phyloP scores from a whole-genome alignment of 1,284 basidiomycete species.

The Ceratobasidium sp. region DNA sequence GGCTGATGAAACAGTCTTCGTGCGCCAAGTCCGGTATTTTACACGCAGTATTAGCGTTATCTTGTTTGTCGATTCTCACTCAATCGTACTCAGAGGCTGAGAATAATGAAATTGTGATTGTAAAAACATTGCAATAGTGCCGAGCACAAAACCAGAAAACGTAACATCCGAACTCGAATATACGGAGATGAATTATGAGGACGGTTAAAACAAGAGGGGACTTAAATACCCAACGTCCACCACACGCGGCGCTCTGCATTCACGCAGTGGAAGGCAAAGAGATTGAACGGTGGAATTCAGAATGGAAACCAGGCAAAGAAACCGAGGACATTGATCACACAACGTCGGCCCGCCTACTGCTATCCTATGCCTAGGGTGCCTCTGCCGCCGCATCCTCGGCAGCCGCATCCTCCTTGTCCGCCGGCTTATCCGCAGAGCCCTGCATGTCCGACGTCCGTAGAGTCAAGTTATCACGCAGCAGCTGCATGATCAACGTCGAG shows the following conservation, averaged over 20 bases:
- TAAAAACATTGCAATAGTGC: conserved; percentile 36
- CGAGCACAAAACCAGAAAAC: conserved; percentile 19
- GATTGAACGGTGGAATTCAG: conserved; percentile 33
- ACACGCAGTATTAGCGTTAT: too few relatives aligned
- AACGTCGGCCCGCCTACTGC: neutral
- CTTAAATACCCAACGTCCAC: conserved; percentile 21
- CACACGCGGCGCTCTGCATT: conserved; percentile 41
- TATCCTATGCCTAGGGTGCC: conserved; percentile 25
- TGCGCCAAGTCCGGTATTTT: too few relatives aligned
- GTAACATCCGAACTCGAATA: conserved; percentile 40
- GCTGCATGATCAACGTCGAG: conserved; percentile 98
- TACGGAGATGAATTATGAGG: conserved; percentile 5
- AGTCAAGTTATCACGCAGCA: conserved; percentile 98
- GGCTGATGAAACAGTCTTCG: too few relatives aligned
- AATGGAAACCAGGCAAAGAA: neutral
- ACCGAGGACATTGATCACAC: neutral
- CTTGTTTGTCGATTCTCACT: neutral
- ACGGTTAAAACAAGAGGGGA: conserved; percentile 12
- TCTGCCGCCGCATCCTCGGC: conserved; percentile 5
- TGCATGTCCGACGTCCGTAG: conserved; percentile 99
- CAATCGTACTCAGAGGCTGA: neutral
- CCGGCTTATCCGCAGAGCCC: conserved; percentile 63
- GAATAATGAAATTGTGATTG: conserved; percentile 31
- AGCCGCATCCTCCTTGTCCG: conserved; percentile 19
- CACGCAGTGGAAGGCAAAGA: conserved; percentile 39